Conservation (phyloP, 2,329 filamentous ascomycete genomes). For the Geosmithia flava region DNA sequence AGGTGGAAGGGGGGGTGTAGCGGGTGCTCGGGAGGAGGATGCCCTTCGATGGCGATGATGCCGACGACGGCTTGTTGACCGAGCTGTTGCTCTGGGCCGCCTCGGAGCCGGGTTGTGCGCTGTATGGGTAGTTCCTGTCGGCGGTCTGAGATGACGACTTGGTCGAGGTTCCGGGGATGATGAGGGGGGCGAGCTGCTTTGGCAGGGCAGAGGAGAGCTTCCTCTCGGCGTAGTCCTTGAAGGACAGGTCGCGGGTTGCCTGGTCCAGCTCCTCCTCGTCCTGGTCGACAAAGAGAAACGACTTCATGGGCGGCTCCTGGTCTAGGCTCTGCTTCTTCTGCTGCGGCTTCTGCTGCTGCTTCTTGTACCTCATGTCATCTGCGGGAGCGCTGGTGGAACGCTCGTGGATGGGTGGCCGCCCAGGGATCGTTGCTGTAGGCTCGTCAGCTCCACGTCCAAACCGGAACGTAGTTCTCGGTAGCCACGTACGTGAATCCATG, state of each 20-base stretch:
- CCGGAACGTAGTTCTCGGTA: neutral
- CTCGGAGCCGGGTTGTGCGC: neutral
- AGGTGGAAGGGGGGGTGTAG: constrained; percentile 4
- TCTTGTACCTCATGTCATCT: constrained; percentile 29
- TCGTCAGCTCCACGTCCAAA: neutral
- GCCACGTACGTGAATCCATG: constrained; percentile 57
- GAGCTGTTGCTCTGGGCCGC: too few relatives aligned
- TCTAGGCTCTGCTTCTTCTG: neutral
- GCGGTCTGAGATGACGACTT: constrained; percentile 18
- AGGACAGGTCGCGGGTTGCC: constrained; percentile 9
- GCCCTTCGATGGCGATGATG: neutral
- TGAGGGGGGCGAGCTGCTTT: constrained; percentile 40
- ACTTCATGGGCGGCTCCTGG: neutral
- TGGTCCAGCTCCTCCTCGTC: neutral
- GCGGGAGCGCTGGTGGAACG: constrained; percentile 51
- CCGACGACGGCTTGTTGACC: neutral
- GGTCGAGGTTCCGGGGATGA: constrained; percentile 30
- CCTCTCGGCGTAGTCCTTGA: constrained; percentile 2
- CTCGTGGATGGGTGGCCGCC: constrained; percentile 51
- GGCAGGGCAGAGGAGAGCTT: constrained; percentile 30
- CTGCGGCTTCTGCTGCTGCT: constrained; percentile 7
- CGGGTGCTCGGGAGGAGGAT: neutral
- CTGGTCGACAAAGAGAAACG: neutral
- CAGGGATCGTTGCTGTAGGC: constrained; percentile 50
- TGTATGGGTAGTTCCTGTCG: neutral